Percentiles rank a stretch among this genome's conserved stretches.
Evolutionary conservation across 495 filamentous ascomycete species (phyloP).

Genomic region (Penicillium psychrofluorescens): DNA sequence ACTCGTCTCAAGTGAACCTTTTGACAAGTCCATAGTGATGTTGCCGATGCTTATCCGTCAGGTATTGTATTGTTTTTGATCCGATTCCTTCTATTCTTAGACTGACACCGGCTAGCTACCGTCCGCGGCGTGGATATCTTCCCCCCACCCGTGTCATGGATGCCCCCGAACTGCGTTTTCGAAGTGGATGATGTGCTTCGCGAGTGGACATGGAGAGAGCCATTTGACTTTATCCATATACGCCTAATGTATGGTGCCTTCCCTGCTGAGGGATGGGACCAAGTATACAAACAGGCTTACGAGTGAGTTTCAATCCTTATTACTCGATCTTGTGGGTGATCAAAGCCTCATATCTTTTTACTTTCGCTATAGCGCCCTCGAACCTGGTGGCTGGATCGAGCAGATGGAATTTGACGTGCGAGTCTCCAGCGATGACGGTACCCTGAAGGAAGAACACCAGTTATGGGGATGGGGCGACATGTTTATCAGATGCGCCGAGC

Average conservation of each 20-base stretch:
- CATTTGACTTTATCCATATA: slow-evolving; percentile 17
- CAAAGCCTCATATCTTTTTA: not conserved
- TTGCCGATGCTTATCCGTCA: slow-evolving; percentile 8
- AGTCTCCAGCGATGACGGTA: slow-evolving; percentile 33
- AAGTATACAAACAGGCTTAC: slow-evolving; percentile 14
- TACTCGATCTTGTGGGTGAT: not conserved
- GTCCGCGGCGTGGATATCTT: slow-evolving; percentile 8
- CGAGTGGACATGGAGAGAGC: slow-evolving; percentile 13
- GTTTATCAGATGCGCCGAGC: slow-evolving; percentile 8
- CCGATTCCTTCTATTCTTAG: slow-evolving; percentile 1
- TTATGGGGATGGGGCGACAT: slow-evolving; percentile 9
- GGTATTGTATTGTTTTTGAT: slow-evolving; percentile 1
- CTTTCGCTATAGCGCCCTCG: slow-evolving; percentile 6
- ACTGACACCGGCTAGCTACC: not conserved
- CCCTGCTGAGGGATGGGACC: slow-evolving; percentile 8
- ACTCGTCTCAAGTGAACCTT: not conserved
- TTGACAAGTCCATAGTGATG: slow-evolving; percentile 4
- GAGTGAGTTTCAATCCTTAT: slow-evolving; percentile 7
- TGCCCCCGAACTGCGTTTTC: slow-evolving; percentile 18
- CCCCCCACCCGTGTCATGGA: slow-evolving; percentile 8
- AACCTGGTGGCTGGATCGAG: slow-evolving; percentile 46
- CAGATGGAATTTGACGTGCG: slow-evolving; percentile 37
- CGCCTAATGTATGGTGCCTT: slow-evolving; percentile 9
- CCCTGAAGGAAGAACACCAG: slow-evolving; percentile 15
- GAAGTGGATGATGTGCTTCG: slow-evolving; percentile 13